Conservation (phyloP, 345 rosid genomes). For the Populus ilicifolia region DNA sequence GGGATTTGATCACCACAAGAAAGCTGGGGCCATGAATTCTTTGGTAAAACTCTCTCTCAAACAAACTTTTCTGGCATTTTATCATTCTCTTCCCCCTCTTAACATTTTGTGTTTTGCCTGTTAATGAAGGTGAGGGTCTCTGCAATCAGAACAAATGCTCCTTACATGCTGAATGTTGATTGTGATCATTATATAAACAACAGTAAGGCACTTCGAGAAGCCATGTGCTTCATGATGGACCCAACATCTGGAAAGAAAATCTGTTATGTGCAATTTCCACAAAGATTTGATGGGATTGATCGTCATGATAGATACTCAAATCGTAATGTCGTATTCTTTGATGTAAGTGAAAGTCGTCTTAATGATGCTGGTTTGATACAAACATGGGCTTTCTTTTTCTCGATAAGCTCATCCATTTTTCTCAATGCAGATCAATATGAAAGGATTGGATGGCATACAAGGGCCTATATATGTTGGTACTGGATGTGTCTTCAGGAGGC, state of each 20-base stretch:
- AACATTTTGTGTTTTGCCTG: neutral
- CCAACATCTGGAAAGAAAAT: slow-evolving; percentile 16
- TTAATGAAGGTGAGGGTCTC: slow-evolving; percentile 14
- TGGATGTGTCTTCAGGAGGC: slow-evolving; percentile 90
- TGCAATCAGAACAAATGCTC: slow-evolving; percentile 19
- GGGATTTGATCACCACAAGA: slow-evolving; percentile 87
- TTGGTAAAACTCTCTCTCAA: slow-evolving; percentile 41
- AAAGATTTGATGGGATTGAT: slow-evolving; percentile 20
- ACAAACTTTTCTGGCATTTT: slow-evolving; percentile 1
- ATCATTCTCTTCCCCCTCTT: neutral
- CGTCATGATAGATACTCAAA: slow-evolving; percentile 21
- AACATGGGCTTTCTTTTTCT: neutral
- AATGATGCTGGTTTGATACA: neutral
- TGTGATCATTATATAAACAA: slow-evolving; percentile 21
- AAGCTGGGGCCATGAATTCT: slow-evolving; percentile 93
- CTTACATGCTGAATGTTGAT: slow-evolving; percentile 19
- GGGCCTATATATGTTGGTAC: slow-evolving; percentile 96
- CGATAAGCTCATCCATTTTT: slow-evolving; percentile 4
- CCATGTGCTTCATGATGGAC: slow-evolving; percentile 22
- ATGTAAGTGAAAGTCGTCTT: slow-evolving; percentile 8
- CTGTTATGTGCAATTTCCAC: slow-evolving; percentile 20
- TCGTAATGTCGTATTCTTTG: slow-evolving; percentile 19
- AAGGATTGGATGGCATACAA: slow-evolving; percentile 88
- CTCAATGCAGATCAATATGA: slow-evolving; percentile 76
- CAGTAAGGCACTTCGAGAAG: slow-evolving; percentile 16